Evolutionary conservation across 371 early-diverging fungal genomes (phyloP), one percentile per base, ranked within the genome.

Genomic region (Circinella minor): DNA sequence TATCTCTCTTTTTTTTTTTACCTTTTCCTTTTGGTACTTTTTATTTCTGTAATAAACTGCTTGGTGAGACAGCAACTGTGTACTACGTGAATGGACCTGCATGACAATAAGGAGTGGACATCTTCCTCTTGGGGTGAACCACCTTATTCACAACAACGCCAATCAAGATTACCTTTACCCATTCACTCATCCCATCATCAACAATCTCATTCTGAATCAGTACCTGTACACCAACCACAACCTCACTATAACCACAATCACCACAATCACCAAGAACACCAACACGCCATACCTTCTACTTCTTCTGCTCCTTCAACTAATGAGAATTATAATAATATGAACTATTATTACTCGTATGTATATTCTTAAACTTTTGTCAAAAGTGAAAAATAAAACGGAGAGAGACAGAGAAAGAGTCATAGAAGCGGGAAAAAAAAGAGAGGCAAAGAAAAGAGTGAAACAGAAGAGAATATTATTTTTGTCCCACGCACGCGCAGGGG

Each of bases 121-220:
- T 48, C 67, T 55, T 36, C 71, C 27, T 55, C 64, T 64, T 69
- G 64, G 70, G 70, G 70, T 55, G 38, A 51, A 18, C 49, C 71
- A 46, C 57, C 18, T 11, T 65, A 65, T 61, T 65, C 71, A 14
- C 60, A 65, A n/a, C 71, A 70, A 27, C 65, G 68, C 11, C 65
- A 68, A 49, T 49, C 68, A 9, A 55, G 65, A 65, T 55, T 72
- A 36, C 72, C 72, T 14, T 66, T 65, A 15, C 72, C 72, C 60
- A 68, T 72, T 64, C 72, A 72, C 62, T 68, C 72, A 18, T 62
- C 71, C 13, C 67, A 66, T 34, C 67, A 61, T 37, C 68, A 68
- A n/a, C 69, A 17, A 17, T 49, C 59, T 3, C 60, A 47, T 60
- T 61, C 34, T n/a, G 48, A 17, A 34, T 39, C 54, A 20, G 48